Evolutionary conservation across 805 yeast species (phyloP), one percentile per base, ranked within the genome.

Genomic region (Starmerella sirachaensis): DNA sequence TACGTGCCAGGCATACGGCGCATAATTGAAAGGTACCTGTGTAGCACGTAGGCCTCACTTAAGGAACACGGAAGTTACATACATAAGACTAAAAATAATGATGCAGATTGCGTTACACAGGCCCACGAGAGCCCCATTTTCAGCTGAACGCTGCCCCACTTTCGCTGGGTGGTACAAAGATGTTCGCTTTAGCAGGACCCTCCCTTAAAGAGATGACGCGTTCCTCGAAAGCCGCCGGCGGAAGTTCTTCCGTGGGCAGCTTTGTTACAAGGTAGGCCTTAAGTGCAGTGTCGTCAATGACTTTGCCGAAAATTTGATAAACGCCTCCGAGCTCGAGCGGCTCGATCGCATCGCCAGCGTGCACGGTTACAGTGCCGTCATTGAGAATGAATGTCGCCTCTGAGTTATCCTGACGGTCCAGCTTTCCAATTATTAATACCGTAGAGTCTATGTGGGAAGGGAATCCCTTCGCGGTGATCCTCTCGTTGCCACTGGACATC

Each of bases 241-340:
- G 49, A 30, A 45, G 41, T 18, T 28, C 43, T 9, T 44, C 21
- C 18, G 37, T 40, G 28, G 29, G 54, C 55, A 37, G 50, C 42
- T 37, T 51, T 51, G 46, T 29, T 5, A 50, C 48, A 6, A 36
- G 37, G 30, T 47, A 35, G 24, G 51, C 50, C 40, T 47, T 46
- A 8, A 61, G 24, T 14, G 54, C 39, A 20, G 43, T 26, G 37
- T 58, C 64, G 19, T 46, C 49, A 13, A 51, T 35, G 8, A 58
- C 63, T 20, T 50, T 46, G 12, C 62, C 65, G 16, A 58, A 49
- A 19, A 61, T 27, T 38, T 59, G 63, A 47, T 57, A 61, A 27
- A 43, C 54, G 6, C 46, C 47, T 14, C 59, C 63, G 14, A 43
- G 25, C 20, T 42, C 47, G 12, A 49, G 31, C 11, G 40, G 52